Base-by-base conservation (phyloP, 1,139 yeast species). In the Scheffersomyces cryptocercus region DNA sequence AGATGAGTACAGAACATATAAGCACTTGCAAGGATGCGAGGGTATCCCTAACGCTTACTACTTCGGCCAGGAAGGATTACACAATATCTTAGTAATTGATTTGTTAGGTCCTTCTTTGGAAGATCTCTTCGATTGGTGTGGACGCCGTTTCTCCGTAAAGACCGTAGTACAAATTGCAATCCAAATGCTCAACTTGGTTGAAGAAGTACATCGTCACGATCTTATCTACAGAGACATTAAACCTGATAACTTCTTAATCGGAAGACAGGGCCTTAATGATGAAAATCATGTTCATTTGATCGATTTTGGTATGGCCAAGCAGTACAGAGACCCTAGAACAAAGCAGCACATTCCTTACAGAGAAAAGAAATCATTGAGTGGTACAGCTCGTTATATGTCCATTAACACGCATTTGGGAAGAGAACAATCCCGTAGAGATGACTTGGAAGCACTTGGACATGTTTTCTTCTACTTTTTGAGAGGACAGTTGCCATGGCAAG, bases 401-500 rank as follows among this genome's bases (percentile, higher is more conserved):
- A 91, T 93, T 58, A 93, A 93, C 71, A 93, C 99, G 36, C 99
- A 93, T 70, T 75, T 93, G 61, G 99, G 99, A 38, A 81, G 97
- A 62, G 99, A 93, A 67, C 99, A 93, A 69, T 84, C 88, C 53
- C 82, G 99, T 62, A 80, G 99, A 59, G 99, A 93, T 64, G 99
- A 93, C 67, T 77, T 93, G 59, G 99, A 93, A 70, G 90, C 96
- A 7, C 74, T 93, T 54, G 98, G 97, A 36, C 97, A 93, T 68
- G 98, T 93, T 3, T 88, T 93, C 62, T 85, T 93, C 69, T 93
- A 93, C 68, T 93, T 93, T 62, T 70, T 93, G 56, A 79, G 95
- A 55, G 99, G 99, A 39, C 90, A 88, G 51, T 79, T 93, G 59
- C 99, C 99, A 40, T 93, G 99, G 99, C 99, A 93, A 71, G 98